These are phyloP conservation scores for Phytophthora agathidicida DNA, from an alignment of 352 stramenopile species.

Conservation along the genomic window DNA sequence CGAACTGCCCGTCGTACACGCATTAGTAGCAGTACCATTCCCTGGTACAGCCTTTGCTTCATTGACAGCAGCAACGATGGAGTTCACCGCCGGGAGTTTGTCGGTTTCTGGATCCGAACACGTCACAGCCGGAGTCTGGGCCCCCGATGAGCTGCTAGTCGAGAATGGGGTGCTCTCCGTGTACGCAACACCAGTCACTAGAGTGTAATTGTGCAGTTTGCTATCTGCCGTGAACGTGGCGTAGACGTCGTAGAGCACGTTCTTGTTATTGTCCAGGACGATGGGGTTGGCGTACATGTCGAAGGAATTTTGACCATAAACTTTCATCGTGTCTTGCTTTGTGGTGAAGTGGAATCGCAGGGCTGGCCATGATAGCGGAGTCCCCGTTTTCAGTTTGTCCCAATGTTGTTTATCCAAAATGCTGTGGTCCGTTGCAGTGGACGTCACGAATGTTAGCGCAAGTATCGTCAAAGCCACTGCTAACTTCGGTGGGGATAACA, in stretches of 20 bases:
- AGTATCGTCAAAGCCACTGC: too few relatives aligned
- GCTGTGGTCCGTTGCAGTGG: too few relatives aligned
- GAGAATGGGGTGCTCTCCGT: slow-evolving; percentile 6
- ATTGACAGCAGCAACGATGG: slow-evolving; percentile 12
- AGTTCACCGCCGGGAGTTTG: slow-evolving; percentile 14
- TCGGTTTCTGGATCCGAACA: slow-evolving; percentile 18
- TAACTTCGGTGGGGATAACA: too few relatives aligned
- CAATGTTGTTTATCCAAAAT: too few relatives aligned
- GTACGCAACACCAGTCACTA: slow-evolving; percentile 33
- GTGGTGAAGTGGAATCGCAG: slow-evolving; percentile 35
- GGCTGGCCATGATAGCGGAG: slow-evolving; percentile 24
- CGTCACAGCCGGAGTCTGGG: not conserved
- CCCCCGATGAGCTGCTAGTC: slow-evolving; percentile 1
- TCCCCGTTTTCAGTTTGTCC: too few relatives aligned
- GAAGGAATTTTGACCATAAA: slow-evolving; percentile 27
- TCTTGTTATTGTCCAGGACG: not conserved
- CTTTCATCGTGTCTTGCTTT: slow-evolving; percentile 36
- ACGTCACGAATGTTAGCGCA: too few relatives aligned
- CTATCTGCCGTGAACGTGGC: slow-evolving; percentile 22
- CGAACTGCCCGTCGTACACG: slow-evolving; percentile 2
- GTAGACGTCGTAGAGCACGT: slow-evolving; percentile 33
- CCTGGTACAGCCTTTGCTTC: not conserved
- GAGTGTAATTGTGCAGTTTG: slow-evolving; percentile 27
- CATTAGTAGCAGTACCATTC: not conserved
- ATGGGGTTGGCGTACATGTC: slow-evolving; percentile 35